A percentile compares a stretch with the other conserved stretches of the same genome.
phyloP scores from a whole-genome alignment of 257 asterid species.

The Solanum habrochaites region DNA sequence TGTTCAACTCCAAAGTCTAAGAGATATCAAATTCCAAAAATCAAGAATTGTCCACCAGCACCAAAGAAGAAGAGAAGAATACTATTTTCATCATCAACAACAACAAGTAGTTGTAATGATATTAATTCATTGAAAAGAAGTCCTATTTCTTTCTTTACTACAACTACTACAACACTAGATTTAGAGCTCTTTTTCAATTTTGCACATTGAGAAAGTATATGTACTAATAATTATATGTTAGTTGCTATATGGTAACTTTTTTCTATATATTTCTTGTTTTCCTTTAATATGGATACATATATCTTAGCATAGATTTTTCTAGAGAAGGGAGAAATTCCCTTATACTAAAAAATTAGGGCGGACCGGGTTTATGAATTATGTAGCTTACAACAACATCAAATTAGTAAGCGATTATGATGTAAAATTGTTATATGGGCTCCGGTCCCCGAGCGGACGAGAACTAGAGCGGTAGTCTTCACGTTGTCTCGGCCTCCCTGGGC shows the following conservation, averaged over 20 bases:
- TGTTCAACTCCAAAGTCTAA: slow-evolving; percentile 65
- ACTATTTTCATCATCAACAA: not conserved
- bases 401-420: not conserved
- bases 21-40: slow-evolving; percentile 53
- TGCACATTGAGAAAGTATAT: slow-evolving; percentile 40
- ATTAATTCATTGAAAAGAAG: slow-evolving; percentile 17
- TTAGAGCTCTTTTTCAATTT: slow-evolving; percentile 51
- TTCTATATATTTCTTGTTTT: not conserved
- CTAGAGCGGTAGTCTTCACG: too few relatives aligned
- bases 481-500: too few relatives aligned
- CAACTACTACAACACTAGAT: slow-evolving; percentile 36
- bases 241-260: not conserved
- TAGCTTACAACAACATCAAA: not conserved
- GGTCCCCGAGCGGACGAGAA: too few relatives aligned
- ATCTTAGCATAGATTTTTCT: not conserved
- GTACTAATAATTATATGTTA: not conserved
- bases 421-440: too few relatives aligned
- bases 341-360: not conserved
- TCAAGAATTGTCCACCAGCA: slow-evolving; percentile 70
- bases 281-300: not conserved
- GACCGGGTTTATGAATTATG: not conserved
- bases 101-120: not conserved
- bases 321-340: not conserved
- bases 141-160: slow-evolving; percentile 31
- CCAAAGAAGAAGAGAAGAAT: slow-evolving; percentile 51